A percentile compares a stretch with the other conserved stretches of the same genome.
Conservation (phyloP, 2,329 filamentous ascomycete species). For the Thielaviopsis populi region DNA sequence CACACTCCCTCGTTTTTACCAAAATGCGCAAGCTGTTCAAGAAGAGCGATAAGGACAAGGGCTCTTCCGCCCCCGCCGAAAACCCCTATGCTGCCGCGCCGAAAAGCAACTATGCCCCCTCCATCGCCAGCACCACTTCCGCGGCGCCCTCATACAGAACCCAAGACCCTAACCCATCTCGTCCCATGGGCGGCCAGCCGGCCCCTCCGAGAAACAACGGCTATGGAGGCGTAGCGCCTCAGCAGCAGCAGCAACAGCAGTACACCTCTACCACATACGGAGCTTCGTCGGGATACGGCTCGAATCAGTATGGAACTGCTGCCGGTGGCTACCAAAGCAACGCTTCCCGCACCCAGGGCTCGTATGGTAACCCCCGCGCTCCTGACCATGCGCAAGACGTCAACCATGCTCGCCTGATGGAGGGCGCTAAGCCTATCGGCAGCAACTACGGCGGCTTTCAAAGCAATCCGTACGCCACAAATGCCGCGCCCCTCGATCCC, state of each 20-base stretch:
- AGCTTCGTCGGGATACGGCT: conserved; percentile 33
- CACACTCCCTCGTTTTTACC: neutral
- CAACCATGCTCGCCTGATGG: conserved; percentile 24
- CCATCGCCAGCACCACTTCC: conserved; percentile 8
- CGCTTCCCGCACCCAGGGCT: conserved; percentile 33
- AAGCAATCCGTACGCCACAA: conserved; percentile 19
- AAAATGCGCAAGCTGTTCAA: conserved; percentile 16
- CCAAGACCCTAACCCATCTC: conserved; percentile 12
- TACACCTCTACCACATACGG: conserved; percentile 12
- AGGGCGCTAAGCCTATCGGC: conserved; percentile 14
- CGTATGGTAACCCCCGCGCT: conserved; percentile 37
- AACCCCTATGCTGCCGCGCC: conserved; percentile 16
- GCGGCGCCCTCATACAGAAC: conserved; percentile 14
- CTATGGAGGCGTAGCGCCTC: conserved; percentile 5
- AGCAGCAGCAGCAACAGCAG: conserved; percentile 16
- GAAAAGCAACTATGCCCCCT: conserved; percentile 14
- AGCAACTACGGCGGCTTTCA: conserved; percentile 19
- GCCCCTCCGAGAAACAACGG: conserved; percentile 22
- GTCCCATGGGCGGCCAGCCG: conserved; percentile 17
- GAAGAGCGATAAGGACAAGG: conserved; percentile 14
- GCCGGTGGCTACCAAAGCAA: conserved; percentile 43
- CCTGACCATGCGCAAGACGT: conserved; percentile 32
- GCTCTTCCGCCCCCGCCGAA: conserved; percentile 12
- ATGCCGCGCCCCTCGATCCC: neutral
- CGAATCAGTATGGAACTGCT: conserved; percentile 36